Conservation (phyloP, 805 yeast species). For the Pichia rugopelliculosa region DNA sequence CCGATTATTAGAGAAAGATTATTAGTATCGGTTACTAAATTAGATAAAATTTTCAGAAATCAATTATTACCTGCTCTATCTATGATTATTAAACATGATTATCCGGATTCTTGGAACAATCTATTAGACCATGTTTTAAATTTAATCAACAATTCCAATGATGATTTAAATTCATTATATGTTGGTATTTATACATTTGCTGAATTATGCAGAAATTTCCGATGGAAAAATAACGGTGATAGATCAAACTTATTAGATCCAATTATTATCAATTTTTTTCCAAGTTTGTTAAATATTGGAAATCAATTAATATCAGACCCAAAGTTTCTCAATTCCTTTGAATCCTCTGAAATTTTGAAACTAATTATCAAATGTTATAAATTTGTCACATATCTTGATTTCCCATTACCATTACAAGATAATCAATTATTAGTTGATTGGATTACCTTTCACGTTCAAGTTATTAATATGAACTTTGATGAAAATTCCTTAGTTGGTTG, state of each 20-base stretch:
- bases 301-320: slow-evolving; percentile 37
- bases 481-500: slow-evolving; percentile 47
- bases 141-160: slow-evolving; percentile 34
- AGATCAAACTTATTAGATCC: slow-evolving; percentile 48
- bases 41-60: slow-evolving; percentile 37
- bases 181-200: slow-evolving; percentile 72
- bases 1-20: slow-evolving; percentile 65
- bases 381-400: slow-evolving; percentile 70
- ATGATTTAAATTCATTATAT: slow-evolving; percentile 36
- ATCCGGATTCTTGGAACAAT: slow-evolving; percentile 44
- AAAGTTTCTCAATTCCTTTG: slow-evolving; percentile 19
- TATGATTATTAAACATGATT: slow-evolving; percentile 39
- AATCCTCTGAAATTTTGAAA: slow-evolving; percentile 65
- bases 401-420: slow-evolving; percentile 62
- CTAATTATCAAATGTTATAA: slow-evolving; percentile 73
- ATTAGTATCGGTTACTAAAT: slow-evolving; percentile 49
- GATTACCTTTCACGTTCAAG: slow-evolving; percentile 68
- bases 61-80: slow-evolving; percentile 47
- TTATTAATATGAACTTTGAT: slow-evolving; percentile 57
- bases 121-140: slow-evolving; percentile 41
- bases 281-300: slow-evolving; percentile 60
- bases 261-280: slow-evolving; percentile 57
- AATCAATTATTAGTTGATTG: slow-evolving; percentile 49
- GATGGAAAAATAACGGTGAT: slow-evolving; percentile 63
- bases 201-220: slow-evolving; percentile 65